Percentiles rank a stretch among this genome's conserved stretches.
Conservation (phyloP, 441 rosid species). For the Pelargonium cotyledonis region DNA sequence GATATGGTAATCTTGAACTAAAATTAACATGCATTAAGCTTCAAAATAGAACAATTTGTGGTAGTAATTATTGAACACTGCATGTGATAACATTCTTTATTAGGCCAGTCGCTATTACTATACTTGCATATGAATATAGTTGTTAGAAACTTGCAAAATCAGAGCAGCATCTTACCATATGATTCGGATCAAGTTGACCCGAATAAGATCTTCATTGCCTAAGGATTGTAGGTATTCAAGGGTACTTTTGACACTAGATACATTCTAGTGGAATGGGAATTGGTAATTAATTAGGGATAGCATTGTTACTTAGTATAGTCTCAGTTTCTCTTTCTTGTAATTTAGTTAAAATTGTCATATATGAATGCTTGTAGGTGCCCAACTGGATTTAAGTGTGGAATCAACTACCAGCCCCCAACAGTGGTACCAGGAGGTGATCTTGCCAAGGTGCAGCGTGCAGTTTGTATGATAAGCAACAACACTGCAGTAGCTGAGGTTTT, state of each 20-base stretch:
- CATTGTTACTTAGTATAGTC: no score
- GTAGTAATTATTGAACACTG: not conserved
- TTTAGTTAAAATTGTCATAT: not conserved
- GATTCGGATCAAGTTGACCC: no score
- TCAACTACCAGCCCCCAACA: conserved; percentile 87
- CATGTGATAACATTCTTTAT: not conserved
- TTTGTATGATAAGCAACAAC: conserved; percentile 87
- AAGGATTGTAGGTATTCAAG: no score
- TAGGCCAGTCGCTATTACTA: not conserved
- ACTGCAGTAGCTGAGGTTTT: conserved; percentile 85
- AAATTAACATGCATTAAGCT: no score
- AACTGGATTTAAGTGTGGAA: conserved; percentile 84
- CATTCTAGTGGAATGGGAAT: not conserved
- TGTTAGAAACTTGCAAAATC: not conserved
- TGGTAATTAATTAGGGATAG: not conserved
- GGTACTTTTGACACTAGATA: no score
- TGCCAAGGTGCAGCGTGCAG: conserved; percentile 76
- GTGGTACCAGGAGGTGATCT: conserved; percentile 80
- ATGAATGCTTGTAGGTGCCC: conserved; percentile 54
- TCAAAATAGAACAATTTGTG: no score
- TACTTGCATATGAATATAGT: not conserved
- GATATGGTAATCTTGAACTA: no score
- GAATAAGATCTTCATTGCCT: no score
- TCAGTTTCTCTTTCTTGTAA: not conserved
- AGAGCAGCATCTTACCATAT: no score